Evolutionary conservation across 495 filamentous ascomycete genomes (phyloP).

Genomic region (Aspergillus indologenus): DNA sequence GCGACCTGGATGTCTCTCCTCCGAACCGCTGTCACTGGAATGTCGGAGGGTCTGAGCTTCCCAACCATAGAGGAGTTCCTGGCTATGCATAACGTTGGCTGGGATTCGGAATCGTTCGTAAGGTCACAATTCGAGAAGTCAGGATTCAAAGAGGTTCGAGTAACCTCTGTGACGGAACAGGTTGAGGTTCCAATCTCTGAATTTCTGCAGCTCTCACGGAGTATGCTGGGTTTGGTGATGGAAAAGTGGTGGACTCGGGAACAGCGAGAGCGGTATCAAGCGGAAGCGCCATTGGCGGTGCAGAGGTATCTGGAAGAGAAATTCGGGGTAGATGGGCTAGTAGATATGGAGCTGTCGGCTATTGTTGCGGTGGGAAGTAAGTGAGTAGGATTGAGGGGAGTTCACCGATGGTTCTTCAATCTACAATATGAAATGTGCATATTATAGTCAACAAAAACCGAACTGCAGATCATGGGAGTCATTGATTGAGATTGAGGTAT

Average conservation of each 20-base stretch:
- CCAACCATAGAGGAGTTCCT: slow-evolving; percentile 31
- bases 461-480: slow-evolving; percentile 23
- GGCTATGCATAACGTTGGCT: slow-evolving; percentile 22
- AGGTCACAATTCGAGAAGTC: slow-evolving; percentile 29
- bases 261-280: slow-evolving; percentile 24
- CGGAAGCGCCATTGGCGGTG: slow-evolving; percentile 26
- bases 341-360: slow-evolving; percentile 32
- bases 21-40: slow-evolving; percentile 24
- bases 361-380: slow-evolving; percentile 36
- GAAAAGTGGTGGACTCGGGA: slow-evolving; percentile 34
- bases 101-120: slow-evolving; percentile 31
- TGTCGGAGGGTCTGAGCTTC: slow-evolving; percentile 28
- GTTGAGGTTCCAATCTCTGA: slow-evolving; percentile 23
- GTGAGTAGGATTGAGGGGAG: neutral
- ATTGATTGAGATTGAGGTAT: slow-evolving; percentile 30
- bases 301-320: slow-evolving; percentile 28
- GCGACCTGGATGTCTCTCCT: slow-evolving; percentile 32
- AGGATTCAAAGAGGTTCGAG: slow-evolving; percentile 30
- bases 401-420: neutral
- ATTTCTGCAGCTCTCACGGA: slow-evolving; percentile 29
- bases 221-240: slow-evolving; percentile 26
- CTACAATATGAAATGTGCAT: slow-evolving; percentile 1
- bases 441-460: neutral
- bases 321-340: slow-evolving; percentile 29
- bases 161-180: slow-evolving; percentile 20